Evolutionary conservation across 257 asterid species (phyloP).

Genomic region (Coffea eugenioides): DNA sequence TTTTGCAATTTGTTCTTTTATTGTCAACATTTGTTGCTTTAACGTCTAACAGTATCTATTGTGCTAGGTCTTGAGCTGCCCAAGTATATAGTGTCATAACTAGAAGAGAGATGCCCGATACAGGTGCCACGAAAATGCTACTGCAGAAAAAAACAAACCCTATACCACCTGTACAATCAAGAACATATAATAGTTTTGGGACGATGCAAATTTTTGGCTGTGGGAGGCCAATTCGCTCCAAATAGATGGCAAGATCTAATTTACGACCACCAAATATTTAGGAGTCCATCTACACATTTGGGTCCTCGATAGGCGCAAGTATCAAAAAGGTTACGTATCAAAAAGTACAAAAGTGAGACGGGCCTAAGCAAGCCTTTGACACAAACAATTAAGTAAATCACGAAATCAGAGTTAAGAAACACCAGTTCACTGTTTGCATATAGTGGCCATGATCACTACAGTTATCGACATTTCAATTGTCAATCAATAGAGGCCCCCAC

Average conservation of each 20-base stretch:
- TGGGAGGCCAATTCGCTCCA: neutral
- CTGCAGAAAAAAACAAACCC: too few species aligned
- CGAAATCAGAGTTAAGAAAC: neutral
- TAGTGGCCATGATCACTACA: neutral
- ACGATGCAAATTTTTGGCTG: neutral
- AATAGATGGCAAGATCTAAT: neutral
- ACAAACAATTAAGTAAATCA: conserved; percentile 9
- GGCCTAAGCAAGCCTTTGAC: neutral
- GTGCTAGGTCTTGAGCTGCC: too few species aligned
- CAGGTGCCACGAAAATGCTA: too few species aligned
- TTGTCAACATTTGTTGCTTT: too few species aligned
- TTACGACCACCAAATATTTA: neutral
- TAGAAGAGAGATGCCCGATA: too few species aligned
- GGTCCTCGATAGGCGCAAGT: neutral
- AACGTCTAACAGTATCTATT: too few species aligned
- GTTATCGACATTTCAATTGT: conserved; percentile 8
- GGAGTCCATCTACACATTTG: neutral
- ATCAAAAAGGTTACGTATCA: neutral
- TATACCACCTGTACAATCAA: too few species aligned
- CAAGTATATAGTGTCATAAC: too few species aligned
- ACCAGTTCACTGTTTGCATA: conserved; percentile 7
- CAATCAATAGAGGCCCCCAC: conserved; percentile 5
- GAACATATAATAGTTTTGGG: neutral
- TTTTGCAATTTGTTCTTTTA: too few species aligned
- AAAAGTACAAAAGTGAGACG: neutral